Evolutionary conservation across 768 basidiomycete genomes (phyloP), one percentile per base, ranked within the genome.

Genomic region (Holtermannia corniformis): DNA sequence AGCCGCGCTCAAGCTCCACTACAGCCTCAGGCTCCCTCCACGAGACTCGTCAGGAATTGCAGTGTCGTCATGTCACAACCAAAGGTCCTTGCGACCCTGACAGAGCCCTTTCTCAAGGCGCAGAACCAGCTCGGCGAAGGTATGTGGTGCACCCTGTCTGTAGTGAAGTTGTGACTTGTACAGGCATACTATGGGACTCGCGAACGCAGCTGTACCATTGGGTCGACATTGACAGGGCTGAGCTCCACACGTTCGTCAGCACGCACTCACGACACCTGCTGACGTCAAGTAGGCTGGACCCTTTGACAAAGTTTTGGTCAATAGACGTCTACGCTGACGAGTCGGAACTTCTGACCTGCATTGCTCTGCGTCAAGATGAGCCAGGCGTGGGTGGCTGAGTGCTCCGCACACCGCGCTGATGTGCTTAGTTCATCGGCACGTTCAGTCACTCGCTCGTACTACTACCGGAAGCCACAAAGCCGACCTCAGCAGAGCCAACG

Each of bases 161-260:
- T 19, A 22, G 12, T 19, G 3, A 20, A 21, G 44, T 28, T 21
- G 22, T 51, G 19, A 44, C 41, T 37, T 1, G 37, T 24, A 19
- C 47, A 66, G 67, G 69, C 47, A 60, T 63, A 16, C 45, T 71
- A 2, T 71, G 70, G 70, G 65, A 71, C 44, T 54, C 62, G 5
- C 57, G 60, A 55, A 61, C 57, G 23, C 52, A 65, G 21, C 51
- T 71, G 0, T 48, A 67, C 0, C 63, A 69, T 47, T 71, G 67
- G 67, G 62, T 71, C 4, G 70, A 71, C 46, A 64, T 71, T 44
- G 50, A 56, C 12, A 41, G 51, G 5, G 48, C 62, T 1, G 47
- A 61, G 27, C 50, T 71, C 46, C 67, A 71, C 49, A 58, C 65
- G 64, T 69, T 40, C 55, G 68, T 58, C n/a, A n/a, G n/a, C n/a